Evolutionary conservation across 176 grass and related monocot species (phyloP).

Genomic region (Miscanthus lutarioriparius): DNA sequence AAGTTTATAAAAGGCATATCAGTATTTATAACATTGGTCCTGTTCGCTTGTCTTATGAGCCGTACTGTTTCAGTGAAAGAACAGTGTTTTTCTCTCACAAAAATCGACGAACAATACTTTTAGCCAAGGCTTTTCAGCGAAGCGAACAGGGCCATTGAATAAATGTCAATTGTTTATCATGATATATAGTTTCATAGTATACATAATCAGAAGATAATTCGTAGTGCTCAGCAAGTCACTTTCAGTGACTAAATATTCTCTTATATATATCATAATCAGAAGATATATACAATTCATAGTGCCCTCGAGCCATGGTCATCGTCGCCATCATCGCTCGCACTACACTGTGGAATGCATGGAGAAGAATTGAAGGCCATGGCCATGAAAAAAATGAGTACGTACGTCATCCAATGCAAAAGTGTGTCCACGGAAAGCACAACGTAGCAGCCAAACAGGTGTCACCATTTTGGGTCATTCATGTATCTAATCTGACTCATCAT

Average conservation of each 20-base stretch:
- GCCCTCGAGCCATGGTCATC: slow-evolving; percentile 16
- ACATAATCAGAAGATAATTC: too few species aligned
- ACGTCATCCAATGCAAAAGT: background rate
- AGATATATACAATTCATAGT: background rate
- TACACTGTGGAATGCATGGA: background rate
- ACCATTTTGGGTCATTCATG: background rate
- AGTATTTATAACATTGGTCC: too few species aligned
- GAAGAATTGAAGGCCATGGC: background rate
- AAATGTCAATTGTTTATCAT: too few species aligned
- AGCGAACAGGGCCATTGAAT: too few species aligned
- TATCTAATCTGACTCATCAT: slow-evolving; percentile 7
- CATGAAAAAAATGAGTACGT: background rate
- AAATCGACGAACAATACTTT: too few species aligned
- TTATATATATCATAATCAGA: background rate
- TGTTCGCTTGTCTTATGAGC: too few species aligned
- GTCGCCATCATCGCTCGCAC: slow-evolving; percentile 34
- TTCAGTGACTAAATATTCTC: background rate
- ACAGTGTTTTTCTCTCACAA: too few species aligned
- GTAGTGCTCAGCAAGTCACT: too few species aligned
- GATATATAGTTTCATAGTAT: too few species aligned
- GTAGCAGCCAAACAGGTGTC: slow-evolving; percentile 16
- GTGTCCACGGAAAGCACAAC: background rate
- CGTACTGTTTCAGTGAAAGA: too few species aligned
- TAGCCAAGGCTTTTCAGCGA: too few species aligned
- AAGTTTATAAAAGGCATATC: too few species aligned